phyloP scores from a whole-genome alignment of 2,329 filamentous ascomycete species.

The Xylaria arbuscula region DNA sequence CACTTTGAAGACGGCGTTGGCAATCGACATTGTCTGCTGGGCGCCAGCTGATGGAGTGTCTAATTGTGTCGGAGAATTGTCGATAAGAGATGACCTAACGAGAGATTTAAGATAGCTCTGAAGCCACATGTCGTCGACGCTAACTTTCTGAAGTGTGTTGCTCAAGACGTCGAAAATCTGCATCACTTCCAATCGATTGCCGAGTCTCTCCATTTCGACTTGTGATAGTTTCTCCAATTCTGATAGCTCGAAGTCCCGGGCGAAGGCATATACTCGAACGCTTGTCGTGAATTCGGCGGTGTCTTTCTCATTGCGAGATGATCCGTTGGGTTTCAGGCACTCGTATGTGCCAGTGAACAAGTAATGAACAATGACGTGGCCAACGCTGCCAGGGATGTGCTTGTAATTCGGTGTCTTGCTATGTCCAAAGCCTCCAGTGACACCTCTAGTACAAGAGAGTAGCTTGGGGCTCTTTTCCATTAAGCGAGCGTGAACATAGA shows the following conservation, averaged over 20 bases:
- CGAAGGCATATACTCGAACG: constrained; percentile 34
- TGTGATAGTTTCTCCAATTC: constrained; percentile 32
- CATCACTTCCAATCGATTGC: constrained; percentile 26
- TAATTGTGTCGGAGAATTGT: constrained; percentile 14
- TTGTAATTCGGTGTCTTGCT: constrained; percentile 14
- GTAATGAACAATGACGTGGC: constrained; percentile 42
- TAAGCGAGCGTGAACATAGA: constrained; percentile 11
- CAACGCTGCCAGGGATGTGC: constrained; percentile 36
- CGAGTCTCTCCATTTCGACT: constrained; percentile 40
- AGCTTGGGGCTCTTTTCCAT: constrained; percentile 26
- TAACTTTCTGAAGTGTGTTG: constrained; percentile 18
- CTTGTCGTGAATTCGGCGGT: constrained; percentile 37
- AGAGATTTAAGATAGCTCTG: constrained; percentile 36
- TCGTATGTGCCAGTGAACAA: constrained; percentile 41
- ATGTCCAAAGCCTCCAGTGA: neutral
- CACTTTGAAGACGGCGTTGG: constrained; percentile 25
- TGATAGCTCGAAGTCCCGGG: constrained; percentile 32
- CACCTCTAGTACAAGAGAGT: neutral
- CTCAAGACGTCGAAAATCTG: constrained; percentile 35
- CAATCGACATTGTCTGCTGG: constrained; percentile 15
- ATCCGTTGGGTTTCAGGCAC: constrained; percentile 37
- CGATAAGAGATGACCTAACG: constrained; percentile 27
- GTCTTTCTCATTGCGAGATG: constrained; percentile 23
- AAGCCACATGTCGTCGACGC: constrained; percentile 37
- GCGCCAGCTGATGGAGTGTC: neutral